Percentiles rank a stretch among this genome's conserved stretches.
Conservation (phyloP, 2,329 filamentous ascomycete species). For the Ophiocordyceps polyrhachis-furcata region DNA sequence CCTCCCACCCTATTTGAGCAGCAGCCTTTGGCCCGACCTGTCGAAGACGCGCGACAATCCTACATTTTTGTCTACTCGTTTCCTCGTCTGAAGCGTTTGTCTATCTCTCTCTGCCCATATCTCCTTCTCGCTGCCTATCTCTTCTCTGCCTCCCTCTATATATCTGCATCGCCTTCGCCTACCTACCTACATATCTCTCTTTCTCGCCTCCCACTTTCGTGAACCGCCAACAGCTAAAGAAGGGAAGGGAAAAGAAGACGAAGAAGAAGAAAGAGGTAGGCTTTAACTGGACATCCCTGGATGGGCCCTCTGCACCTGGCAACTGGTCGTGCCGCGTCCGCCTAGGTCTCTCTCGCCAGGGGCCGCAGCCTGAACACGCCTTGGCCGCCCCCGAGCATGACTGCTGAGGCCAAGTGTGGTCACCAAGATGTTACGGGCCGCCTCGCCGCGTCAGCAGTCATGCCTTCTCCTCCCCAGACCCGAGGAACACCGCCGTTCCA, state of each 20-base stretch:
- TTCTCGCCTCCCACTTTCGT: background rate
- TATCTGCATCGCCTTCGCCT: background rate
- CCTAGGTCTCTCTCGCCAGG: conserved; percentile 9
- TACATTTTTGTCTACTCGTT: background rate
- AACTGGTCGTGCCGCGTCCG: conserved; percentile 14
- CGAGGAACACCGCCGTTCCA: conserved; percentile 6
- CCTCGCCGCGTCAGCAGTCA: conserved; percentile 11
- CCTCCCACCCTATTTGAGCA: background rate
- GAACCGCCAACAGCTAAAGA: no score
- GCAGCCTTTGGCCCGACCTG: background rate
- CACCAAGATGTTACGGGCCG: conserved; percentile 20
- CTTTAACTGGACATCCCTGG: conserved; percentile 5
- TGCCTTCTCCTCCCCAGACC: conserved; percentile 7
- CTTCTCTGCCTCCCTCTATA: background rate
- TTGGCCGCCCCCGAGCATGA: conserved; percentile 15
- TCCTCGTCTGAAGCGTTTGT: background rate
- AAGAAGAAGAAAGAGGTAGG: background rate
- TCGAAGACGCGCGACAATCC: background rate
- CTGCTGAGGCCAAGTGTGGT: conserved; percentile 15
- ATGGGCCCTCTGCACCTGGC: conserved; percentile 19
- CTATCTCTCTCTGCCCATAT: background rate
- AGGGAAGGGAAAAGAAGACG: no score
- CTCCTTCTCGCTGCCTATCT: background rate
- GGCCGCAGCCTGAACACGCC: conserved; percentile 11
- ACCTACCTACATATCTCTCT: background rate